Conservation (phyloP, 768 basidiomycete species). For the Calocybe gangraenosa region DNA sequence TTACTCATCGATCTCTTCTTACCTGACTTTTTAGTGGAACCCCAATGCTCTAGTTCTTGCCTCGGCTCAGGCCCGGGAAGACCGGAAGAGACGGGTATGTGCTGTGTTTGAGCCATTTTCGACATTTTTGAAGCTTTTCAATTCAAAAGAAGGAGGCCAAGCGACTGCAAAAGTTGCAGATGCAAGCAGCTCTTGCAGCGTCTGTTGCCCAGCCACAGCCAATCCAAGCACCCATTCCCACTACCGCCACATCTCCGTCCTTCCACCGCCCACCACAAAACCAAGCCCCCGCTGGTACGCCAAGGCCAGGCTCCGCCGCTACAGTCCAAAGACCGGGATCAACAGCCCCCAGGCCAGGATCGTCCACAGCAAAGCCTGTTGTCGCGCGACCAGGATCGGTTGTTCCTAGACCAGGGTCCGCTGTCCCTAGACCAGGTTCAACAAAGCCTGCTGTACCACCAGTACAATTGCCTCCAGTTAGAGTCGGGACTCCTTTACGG, state of each 20-base stretch:
- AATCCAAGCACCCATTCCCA: slow-evolving; percentile 27
- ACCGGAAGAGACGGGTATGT: slow-evolving; percentile 73
- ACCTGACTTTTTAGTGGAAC: slow-evolving; percentile 53
- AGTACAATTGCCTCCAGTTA: slow-evolving; percentile 19
- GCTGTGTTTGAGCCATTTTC: background rate
- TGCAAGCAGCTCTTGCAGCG: slow-evolving; percentile 24
- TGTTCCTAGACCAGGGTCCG: slow-evolving; percentile 23
- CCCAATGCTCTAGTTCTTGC: slow-evolving; percentile 54
- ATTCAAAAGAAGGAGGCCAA: slow-evolving; percentile 63
- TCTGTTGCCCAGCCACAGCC: slow-evolving; percentile 25
- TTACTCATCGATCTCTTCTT: slow-evolving; percentile 4
- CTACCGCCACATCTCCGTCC: slow-evolving; percentile 25
- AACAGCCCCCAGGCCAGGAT: slow-evolving; percentile 18
- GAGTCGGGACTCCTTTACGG: slow-evolving; percentile 16
- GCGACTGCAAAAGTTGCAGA: slow-evolving; percentile 57
- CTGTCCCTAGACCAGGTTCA: slow-evolving; percentile 18
- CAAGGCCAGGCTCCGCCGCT: slow-evolving; percentile 28
- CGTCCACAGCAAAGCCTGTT: slow-evolving; percentile 15
- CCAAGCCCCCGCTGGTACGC: slow-evolving; percentile 21
- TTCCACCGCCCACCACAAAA: slow-evolving; percentile 19
- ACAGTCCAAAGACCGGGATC: slow-evolving; percentile 19
- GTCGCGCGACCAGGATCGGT: slow-evolving; percentile 18
- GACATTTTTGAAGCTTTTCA: background rate
- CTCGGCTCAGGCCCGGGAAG: slow-evolving; percentile 72
- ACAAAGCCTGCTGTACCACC: slow-evolving; percentile 15